Percentiles rank a stretch among this genome's conserved stretches.
These are phyloP conservation scores for Ustilago cynodontis DNA, from an alignment of 1,284 basidiomycete genomes.

Conservation along the genomic window DNA sequence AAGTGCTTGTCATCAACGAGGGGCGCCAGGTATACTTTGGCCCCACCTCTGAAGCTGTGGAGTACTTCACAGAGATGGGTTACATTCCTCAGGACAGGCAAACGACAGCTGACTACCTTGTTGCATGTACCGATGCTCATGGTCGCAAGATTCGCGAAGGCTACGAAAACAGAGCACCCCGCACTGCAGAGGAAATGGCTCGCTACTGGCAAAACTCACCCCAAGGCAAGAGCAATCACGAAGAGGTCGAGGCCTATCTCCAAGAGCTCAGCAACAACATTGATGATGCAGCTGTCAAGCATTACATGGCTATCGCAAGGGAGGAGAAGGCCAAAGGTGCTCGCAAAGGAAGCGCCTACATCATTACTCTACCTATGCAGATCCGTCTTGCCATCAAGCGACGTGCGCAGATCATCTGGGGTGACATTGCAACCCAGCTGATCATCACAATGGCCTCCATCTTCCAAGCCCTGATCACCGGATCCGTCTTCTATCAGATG, in stretches of 20 bases:
- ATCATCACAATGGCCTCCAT: conserved; percentile 64
- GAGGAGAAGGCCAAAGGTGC: conserved; percentile 50
- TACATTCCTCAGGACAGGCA: conserved; percentile 71
- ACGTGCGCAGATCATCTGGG: conserved; percentile 78
- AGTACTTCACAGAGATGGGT: conserved; percentile 62
- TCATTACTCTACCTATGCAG: conserved; percentile 71
- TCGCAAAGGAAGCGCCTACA: conserved; percentile 46
- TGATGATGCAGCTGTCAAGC: conserved; percentile 35
- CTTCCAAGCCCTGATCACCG: conserved; percentile 79
- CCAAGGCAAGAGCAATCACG: conserved; percentile 39
- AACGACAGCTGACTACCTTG: conserved; percentile 67
- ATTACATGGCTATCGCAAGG: conserved; percentile 40
- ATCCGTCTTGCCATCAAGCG: conserved; percentile 77
- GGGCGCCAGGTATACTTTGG: conserved; percentile 69
- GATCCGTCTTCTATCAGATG: conserved; percentile 80
- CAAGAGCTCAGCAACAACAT: conserved; percentile 17
- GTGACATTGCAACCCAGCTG: conserved; percentile 72
- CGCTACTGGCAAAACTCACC: conserved; percentile 45
- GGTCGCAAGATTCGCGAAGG: conserved; percentile 70
- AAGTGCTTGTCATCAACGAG: conserved; percentile 60
- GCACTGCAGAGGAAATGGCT: conserved; percentile 61
- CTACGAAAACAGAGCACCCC: conserved; percentile 55
- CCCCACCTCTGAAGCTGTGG: conserved; percentile 46
- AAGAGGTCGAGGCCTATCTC: conserved; percentile 55
- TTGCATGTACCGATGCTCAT: conserved; percentile 71